Base-by-base conservation (phyloP, 257 asterid genomes). In the Solanum chaucha region DNA sequence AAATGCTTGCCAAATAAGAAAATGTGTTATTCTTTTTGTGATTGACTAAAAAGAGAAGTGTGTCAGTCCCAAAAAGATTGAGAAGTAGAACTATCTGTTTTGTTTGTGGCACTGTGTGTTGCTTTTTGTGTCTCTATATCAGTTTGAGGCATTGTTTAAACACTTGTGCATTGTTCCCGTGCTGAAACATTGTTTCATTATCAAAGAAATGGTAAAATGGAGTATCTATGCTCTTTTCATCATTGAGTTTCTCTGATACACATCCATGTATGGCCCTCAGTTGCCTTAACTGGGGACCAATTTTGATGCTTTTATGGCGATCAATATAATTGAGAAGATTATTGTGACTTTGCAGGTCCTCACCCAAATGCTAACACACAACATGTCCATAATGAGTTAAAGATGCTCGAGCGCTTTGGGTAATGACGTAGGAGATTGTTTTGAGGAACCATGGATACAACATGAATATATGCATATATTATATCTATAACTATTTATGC, bases 341-440 rank as follows among this genome's bases (percentile, higher is more conserved):
- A 40, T 89, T 83, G 51, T 86, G 81, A 68, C 82, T 88, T 88
- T 89, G 71, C 94, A 95, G 99, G 95, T 93, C 98, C 99, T 88
- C 98, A 95, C 90, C 93, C 38, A 73, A 94, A 91, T 89, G 98
- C 98, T 89, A 95, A 94, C 78, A 91, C 89, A 91, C 88, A 88
- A 86, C 91, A 92, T 92, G 96, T 95, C 70, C 93, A 86, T 85
- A 97, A 97, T 88, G 98, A 95, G 94, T 86, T 95, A 91, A 95
- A 93, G 93, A 94, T 95, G 98, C 94, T 97, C 84, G 97, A 95
- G 94, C 91, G 98, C 24, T 91, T 97, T 85, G 98, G 99, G 99
- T 97, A 95, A 90, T 83, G 44, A 87, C 70, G 59, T 81, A 19
- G 70, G 46, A 28, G 30, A 17, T 81, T 81, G 30, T 48, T 46